These are phyloP conservation scores for Mallotus japonicus DNA, from an alignment of 441 rosid species.

Conservation along the genomic window DNA sequence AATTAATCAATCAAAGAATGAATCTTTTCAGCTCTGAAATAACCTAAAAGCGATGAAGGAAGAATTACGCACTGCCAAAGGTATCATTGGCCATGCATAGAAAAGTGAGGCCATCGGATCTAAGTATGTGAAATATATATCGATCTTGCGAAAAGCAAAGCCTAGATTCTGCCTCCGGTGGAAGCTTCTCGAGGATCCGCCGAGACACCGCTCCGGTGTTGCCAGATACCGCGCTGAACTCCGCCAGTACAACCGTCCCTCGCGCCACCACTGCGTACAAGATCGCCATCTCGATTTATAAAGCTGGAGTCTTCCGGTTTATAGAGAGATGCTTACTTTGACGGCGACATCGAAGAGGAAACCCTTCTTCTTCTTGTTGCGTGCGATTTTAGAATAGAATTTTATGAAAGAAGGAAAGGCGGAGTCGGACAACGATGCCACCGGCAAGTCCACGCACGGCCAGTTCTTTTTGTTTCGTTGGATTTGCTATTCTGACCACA, in stretches of 20 bases:
- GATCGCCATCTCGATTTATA: conserved; percentile 60
- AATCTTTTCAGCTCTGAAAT: neutral
- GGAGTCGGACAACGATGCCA: neutral
- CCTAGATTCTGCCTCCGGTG: conserved; percentile 58
- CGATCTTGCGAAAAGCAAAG: conserved; percentile 93
- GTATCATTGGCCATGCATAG: conserved; percentile 96
- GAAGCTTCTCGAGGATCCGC: conserved; percentile 87
- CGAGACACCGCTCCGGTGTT: conserved; percentile 84
- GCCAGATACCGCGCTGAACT: conserved; percentile 94
- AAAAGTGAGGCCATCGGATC: conserved; percentile 85
- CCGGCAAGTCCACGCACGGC: conserved; percentile 34
- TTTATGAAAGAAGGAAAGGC: neutral
- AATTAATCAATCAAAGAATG: neutral
- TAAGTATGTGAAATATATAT: conserved; percentile 84
- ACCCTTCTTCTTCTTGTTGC: too few species aligned
- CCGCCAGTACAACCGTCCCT: conserved; percentile 86
- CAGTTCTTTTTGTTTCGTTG: neutral
- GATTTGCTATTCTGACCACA: neutral
- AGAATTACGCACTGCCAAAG: conserved; percentile 68
- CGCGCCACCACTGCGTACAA: conserved; percentile 85
- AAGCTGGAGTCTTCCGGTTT: neutral
- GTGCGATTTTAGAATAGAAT: neutral
- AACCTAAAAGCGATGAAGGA: neutral
- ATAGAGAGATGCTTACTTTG: neutral
- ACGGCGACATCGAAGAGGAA: neutral